Base-by-base conservation (phyloP, 1,139 yeast genomes). In the Suzukiozyma palmioleophila region DNA sequence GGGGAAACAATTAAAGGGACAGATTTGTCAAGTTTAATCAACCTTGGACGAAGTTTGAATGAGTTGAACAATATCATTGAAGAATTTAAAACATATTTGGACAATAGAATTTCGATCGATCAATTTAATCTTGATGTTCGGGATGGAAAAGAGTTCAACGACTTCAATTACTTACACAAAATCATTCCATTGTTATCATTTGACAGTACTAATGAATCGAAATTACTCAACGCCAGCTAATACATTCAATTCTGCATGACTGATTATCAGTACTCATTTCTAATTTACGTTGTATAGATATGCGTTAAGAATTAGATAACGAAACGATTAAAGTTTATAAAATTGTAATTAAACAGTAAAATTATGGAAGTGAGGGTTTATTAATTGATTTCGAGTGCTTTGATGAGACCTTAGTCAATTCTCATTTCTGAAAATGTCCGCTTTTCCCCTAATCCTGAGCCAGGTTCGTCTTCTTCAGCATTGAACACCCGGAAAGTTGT, bases 31-130 rank as follows among this genome's bases (percentile, higher is more conserved):
- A 46, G 45, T 16, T 49, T 52, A 54, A 41, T 55, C 8, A 62
- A 75, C 43, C 64, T 81, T 25, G 90, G 89, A 8, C 71, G 78
- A 42, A 69, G 85, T n/a, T 55, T 84, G 40, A 77, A 78, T 45
- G 92, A 84, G 52, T 80, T 88, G 82, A 73, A 74, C 41, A 39
- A 48, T 3, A 59, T 72, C 29, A 80, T 81, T 24, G 66, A 68
- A 3, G 86, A 81, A 51, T 82, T 79, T 54, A 84, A 81, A 50
- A 59, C 60, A 33, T 84, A 71, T 53, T 67, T 81, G 49, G 60
- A 67, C 36, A 54, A 53, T 15, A 58, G 65, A 37, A 60, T 69
- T 29, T 73, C 66, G 39, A 50, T 58, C 11, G 74, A 68, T 45
- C 65, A 59, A 36, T 56, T 63, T 38, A 59, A 59, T 43, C 41